A percentile compares a stretch with the other conserved stretches of the same genome.
phyloP scores from a whole-genome alignment of 306 rosid species.

The Ormosia semicastrata region DNA sequence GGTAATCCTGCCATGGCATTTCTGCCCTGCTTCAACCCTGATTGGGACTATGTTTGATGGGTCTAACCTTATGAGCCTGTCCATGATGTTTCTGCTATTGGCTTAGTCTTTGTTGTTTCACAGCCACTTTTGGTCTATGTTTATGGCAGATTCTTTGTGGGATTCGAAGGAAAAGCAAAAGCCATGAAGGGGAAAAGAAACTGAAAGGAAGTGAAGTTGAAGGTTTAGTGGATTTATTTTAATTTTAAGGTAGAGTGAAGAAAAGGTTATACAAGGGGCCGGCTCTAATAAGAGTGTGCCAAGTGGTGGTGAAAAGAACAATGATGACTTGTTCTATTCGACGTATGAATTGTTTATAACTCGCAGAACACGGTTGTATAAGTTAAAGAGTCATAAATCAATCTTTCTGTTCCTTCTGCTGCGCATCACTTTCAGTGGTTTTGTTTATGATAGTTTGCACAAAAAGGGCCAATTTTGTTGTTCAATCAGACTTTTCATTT shows the following conservation, averaged over 20 bases:
- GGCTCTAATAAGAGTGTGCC: conserved; percentile 55
- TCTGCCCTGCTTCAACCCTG: conserved; percentile 56
- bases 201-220: conserved; percentile 24
- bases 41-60: conserved; percentile 69
- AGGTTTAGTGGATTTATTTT: conserved; percentile 1
- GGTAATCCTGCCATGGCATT: conserved; percentile 57
- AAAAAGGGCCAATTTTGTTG: conserved; percentile 4
- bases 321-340: conserved; percentile 79
- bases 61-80: conserved; percentile 76
- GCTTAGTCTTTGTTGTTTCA: background rate
- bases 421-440: conserved; percentile 32
- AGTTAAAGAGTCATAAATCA: conserved; percentile 1
- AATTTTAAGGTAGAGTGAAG: background rate
- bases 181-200: background rate
- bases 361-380: conserved; percentile 6
- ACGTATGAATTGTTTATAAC: conserved; percentile 20
- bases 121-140: background rate
- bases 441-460: background rate
- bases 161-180: conserved; percentile 1
- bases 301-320: conserved; percentile 67
- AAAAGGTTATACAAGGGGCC: conserved; percentile 32
- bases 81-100: conserved; percentile 50
- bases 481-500: background rate
- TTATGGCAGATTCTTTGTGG: background rate
- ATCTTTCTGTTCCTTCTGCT: conserved; percentile 6